Evolutionary conservation across 1,284 basidiomycete genomes (phyloP), one percentile per base, ranked within the genome.

Genomic region (Fomitiporia mediterranea): DNA sequence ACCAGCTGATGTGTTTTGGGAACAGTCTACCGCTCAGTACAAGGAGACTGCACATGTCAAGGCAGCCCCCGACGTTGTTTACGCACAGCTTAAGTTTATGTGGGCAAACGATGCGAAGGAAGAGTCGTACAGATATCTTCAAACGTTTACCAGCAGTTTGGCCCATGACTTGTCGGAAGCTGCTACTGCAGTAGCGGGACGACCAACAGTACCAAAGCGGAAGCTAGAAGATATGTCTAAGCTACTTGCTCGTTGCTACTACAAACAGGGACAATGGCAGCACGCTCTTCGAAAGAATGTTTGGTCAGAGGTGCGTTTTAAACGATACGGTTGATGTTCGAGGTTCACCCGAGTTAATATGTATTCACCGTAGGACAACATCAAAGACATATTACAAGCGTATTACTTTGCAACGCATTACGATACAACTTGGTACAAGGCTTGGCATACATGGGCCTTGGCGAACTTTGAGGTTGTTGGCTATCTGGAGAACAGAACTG

Each of bases 381-480:
- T 91, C 28, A 81, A 85, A 42, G 86, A 89, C 40, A 93, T 97
- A 56, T 73, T 98, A 8, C 81, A 87, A 61, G 88, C 92, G 27
- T 99, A 97, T 72, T 79, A 83, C 53, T 77, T 89, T 35, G 92
- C 97, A 0, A 98, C 96, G 2, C 89, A 93, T 67, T 92, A 94
- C 61, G 97, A 99, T 69, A 83, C 89, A 4, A 80, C 80, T 35
- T 99, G 96, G 96, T 98, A 98, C 73, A 98, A 98, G 71, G 97
- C 96, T 15, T 98, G 96, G 96, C 96, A 99, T 69, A 95, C 94
- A 0, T 99, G 95, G 94, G 96, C 97, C 4, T 74, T 99, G 57
- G 90, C 94, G 9, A 98, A 98, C 70, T 97, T 97, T 63, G 94
- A 98, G 62, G 92, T 98, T 60, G 89, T 99, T 57, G 80, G 81